phyloP scores from a whole-genome alignment of 306 rosid species.

The Begonia peltatifolia region DNA sequence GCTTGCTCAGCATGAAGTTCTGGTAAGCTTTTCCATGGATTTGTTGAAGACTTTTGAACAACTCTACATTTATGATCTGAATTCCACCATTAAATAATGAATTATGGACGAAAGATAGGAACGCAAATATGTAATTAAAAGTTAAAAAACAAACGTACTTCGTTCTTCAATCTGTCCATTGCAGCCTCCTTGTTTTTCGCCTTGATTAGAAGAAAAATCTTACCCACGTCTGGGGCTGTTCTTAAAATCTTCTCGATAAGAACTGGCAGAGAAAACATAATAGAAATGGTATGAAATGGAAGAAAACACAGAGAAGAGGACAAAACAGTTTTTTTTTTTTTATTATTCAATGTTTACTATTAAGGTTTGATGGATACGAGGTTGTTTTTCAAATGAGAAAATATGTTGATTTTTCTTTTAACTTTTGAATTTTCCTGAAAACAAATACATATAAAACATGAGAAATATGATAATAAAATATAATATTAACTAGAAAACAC shows the following conservation, averaged over 20 bases:
- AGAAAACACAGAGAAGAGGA: not conserved
- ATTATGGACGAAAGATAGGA: too few relatives aligned
- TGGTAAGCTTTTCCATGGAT: constrained; percentile 69
- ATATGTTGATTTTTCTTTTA: too few relatives aligned
- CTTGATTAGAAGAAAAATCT: constrained; percentile 74
- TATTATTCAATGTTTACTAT: too few relatives aligned
- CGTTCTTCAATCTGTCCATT: constrained; percentile 54
- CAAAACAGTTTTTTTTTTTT: too few relatives aligned
- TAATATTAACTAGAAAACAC: too few relatives aligned
- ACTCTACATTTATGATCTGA: constrained; percentile 73
- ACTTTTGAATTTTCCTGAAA: too few relatives aligned
- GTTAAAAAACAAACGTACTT: constrained; percentile 27
- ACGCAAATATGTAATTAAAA: too few relatives aligned
- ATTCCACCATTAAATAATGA: constrained; percentile 1
- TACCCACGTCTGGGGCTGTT: constrained; percentile 80
- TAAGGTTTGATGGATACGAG: too few relatives aligned
- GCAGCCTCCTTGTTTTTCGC: constrained; percentile 81
- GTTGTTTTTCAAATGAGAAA: too few relatives aligned
- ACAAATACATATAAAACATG: too few relatives aligned
- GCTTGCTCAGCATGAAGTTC: constrained; percentile 73
- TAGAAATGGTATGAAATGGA: too few relatives aligned
- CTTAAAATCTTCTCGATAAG: constrained; percentile 84
- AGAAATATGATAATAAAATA: too few relatives aligned
- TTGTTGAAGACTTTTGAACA: constrained; percentile 67
- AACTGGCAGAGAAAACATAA: constrained; percentile 22